Conservation (phyloP, 345 rosid species). For the Boechera stricta region DNA sequence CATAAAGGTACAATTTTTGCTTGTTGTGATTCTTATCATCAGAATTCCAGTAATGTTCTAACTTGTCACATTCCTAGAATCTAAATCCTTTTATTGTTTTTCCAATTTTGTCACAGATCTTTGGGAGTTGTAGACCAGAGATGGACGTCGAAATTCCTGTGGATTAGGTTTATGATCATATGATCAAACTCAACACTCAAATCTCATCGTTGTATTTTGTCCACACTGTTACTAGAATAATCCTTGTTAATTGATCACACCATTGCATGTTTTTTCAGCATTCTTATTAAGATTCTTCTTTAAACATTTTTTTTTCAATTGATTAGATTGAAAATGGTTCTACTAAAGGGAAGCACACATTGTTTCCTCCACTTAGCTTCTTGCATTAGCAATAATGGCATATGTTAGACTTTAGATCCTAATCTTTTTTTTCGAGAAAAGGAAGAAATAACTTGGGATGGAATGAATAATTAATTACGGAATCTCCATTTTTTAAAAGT, state of each 20-base stretch:
- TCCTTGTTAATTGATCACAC: slow-evolving; percentile 18
- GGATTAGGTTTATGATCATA: slow-evolving; percentile 49
- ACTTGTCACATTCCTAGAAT: background rate
- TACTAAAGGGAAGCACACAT: background rate
- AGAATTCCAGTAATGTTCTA: slow-evolving; percentile 5
- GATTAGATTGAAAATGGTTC: background rate
- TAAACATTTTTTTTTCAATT: background rate
- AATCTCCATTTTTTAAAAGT: background rate
- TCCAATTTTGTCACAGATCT: slow-evolving; percentile 52
- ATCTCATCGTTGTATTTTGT: slow-evolving; percentile 23
- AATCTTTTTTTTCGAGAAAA: background rate
- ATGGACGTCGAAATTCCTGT: slow-evolving; percentile 88
- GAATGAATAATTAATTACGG: slow-evolving; percentile 1
- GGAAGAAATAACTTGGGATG: background rate
- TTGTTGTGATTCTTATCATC: slow-evolving; percentile 6
- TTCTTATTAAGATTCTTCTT: background rate
- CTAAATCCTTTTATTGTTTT: slow-evolving; percentile 13
- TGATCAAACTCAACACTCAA: slow-evolving; percentile 8
- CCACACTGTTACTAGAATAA: slow-evolving; percentile 25
- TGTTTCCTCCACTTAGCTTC: background rate
- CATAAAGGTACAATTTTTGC: slow-evolving; percentile 54
- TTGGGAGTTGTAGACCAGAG: slow-evolving; percentile 61
- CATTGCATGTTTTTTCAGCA: background rate
- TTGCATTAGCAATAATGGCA: background rate
- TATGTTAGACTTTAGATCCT: background rate